Evolutionary conservation across 495 filamentous ascomycete species (phyloP), one percentile per base, ranked within the genome.

Genomic region (Staphylotrichum longicolle): DNA sequence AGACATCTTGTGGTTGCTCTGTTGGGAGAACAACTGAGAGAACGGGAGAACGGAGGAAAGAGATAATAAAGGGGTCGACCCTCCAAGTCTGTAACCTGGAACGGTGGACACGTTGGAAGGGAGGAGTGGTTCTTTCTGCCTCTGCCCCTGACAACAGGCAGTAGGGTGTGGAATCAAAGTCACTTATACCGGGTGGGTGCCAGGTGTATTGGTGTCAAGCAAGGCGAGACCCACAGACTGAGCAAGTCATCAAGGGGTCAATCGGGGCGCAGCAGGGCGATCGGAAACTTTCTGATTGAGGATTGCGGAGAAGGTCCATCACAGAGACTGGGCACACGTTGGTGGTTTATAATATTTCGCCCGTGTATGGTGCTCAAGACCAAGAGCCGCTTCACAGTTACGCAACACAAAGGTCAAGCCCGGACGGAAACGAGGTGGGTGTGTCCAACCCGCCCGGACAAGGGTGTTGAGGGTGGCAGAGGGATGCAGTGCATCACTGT

Each of bases 241-340:
- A 2, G 8, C 33, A n/a, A 32, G 7, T 44, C 37, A 52, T 50
- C 15, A 35, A 4, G 27, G 44, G 14, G 33, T 57, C 30, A 12
- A 42, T 52, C 15, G 47, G 37, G 47, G 57, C 57, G 35, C 30
- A 42, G 57, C 46, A 52, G 34, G 15, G 56, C 33, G 32, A n/a
- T 12, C 10, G 11, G 27, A 37, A 52, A 20, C 5, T 20, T n/a
- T 30, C 37, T 15, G 9, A 41, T 40, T 35, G 3, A 20, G 27
- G 8, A 41, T 10, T 12, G 47, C 27, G 46, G 57, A 20, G 47
- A 20, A 7, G 41, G 15, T 15, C 27, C 14, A 41, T 9, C 34
- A 52, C 30, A 42, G 12, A 35, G 14, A 27, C 12, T 30, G 57
- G 57, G 57, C 57, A 45, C n/a, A 10, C 12, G 20, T 15, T 15